These are phyloP conservation scores for Phytophthora brassicae DNA, from an alignment of 352 stramenopile species.

Conservation along the genomic window DNA sequence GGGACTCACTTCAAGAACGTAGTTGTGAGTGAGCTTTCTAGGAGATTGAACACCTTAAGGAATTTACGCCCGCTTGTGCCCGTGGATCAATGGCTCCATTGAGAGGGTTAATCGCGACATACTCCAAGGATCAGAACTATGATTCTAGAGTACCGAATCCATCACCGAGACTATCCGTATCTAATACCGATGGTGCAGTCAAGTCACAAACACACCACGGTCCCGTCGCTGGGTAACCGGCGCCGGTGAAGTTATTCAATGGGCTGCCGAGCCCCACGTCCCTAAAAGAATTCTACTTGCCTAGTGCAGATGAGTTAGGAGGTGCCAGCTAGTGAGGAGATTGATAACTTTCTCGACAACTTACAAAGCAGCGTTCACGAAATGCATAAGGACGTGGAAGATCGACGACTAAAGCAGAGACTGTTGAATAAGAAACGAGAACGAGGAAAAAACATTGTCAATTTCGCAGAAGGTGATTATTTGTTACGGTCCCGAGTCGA, in stretches of 20 bases:
- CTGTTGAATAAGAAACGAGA: constrained; percentile 3
- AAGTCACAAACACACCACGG: constrained; percentile 36
- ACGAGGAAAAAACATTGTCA: neutral
- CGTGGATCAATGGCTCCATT: too few relatives aligned
- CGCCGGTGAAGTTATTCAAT: neutral
- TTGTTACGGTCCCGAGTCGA: neutral
- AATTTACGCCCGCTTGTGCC: too few relatives aligned
- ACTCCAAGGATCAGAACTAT: too few relatives aligned
- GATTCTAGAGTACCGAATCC: too few relatives aligned
- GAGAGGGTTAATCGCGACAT: too few relatives aligned
- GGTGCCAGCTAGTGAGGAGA: too few relatives aligned
- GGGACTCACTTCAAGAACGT: constrained; percentile 6
- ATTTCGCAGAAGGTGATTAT: neutral
- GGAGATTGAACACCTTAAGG: too few relatives aligned
- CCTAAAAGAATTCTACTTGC: neutral
- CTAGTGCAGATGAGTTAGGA: neutral
- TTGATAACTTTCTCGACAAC: too few relatives aligned
- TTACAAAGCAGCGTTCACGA: too few relatives aligned
- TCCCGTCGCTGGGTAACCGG: too few relatives aligned
- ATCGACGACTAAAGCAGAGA: constrained; percentile 4
- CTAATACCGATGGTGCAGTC: constrained; percentile 26
- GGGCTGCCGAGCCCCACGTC: neutral
- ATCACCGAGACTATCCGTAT: too few relatives aligned
- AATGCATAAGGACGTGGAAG: neutral
- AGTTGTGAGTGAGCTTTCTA: neutral